Conservation (phyloP, 371 early-diverging fungal species). For the Haplosporangium sp. region DNA sequence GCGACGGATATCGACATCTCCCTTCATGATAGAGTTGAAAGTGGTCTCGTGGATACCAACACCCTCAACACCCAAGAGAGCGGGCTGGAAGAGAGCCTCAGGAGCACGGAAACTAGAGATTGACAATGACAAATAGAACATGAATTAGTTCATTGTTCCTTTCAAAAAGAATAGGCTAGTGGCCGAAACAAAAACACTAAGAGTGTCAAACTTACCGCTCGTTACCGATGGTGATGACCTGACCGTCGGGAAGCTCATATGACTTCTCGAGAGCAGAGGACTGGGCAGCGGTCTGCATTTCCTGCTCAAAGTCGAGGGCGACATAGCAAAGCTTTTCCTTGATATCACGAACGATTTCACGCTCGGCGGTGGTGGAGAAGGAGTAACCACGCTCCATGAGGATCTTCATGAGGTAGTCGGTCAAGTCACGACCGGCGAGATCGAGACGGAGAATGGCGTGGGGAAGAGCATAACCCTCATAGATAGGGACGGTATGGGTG, state of each 20-base stretch:
- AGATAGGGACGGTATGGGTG: constrained; percentile 94
- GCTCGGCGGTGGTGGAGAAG: constrained; percentile 91
- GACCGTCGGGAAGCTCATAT: constrained; percentile 93
- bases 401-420: constrained; percentile 85
- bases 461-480: constrained; percentile 93
- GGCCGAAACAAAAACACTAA: neutral
- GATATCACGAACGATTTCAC: constrained; percentile 90
- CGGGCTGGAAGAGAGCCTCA: constrained; percentile 86
- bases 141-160: too few species aligned
- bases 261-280: constrained; percentile 53
- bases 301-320: constrained; percentile 84
- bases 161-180: too few species aligned
- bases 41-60: constrained; percentile 91
- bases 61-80: constrained; percentile 87
- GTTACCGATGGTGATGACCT: constrained; percentile 71
- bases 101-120: constrained; percentile 74
- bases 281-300: constrained; percentile 81
- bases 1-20: constrained; percentile 91
- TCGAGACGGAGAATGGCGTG: constrained; percentile 91
- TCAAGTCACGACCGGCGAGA: constrained; percentile 93
- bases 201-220: constrained; percentile 64
- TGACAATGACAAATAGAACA: neutral
- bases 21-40: constrained; percentile 86
- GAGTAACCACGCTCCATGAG: constrained; percentile 87
- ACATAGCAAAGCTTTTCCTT: constrained; percentile 97